Evolutionary conservation across 2,329 filamentous ascomycete species (phyloP).

Genomic region (Fusarium ramigenum): DNA sequence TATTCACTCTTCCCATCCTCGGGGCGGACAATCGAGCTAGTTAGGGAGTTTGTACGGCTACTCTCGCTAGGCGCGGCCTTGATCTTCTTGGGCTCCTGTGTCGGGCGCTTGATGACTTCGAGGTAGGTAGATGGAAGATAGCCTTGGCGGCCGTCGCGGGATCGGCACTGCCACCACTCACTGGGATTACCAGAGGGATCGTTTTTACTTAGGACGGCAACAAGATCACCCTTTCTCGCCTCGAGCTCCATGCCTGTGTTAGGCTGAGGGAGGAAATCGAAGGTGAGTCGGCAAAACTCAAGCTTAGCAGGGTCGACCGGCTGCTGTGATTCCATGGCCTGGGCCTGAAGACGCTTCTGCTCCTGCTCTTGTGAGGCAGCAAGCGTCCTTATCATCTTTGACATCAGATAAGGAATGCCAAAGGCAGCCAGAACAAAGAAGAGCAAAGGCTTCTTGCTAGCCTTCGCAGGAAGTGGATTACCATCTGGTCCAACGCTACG

Average conservation of each 20-base stretch:
- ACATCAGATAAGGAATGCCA: conserved; percentile 95
- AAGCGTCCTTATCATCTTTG: conserved; percentile 89
- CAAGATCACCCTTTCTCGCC: conserved; percentile 93
- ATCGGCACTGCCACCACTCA: conserved; percentile 97
- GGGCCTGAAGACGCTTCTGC: conserved; percentile 64
- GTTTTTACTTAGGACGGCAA: conserved; percentile 90
- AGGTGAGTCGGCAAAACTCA: conserved; percentile 94
- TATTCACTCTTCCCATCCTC: conserved; percentile 61
- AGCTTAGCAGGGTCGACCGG: conserved; percentile 87
- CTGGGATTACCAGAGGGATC: conserved; percentile 92
- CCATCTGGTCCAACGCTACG: conserved; percentile 69
- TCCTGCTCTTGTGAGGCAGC: conserved; percentile 88
- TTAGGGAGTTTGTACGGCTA: conserved; percentile 60
- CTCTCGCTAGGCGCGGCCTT: conserved; percentile 59
- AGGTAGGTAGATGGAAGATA: conserved; percentile 93
- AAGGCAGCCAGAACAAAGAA: conserved; percentile 96
- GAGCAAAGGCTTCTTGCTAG: conserved; percentile 93
- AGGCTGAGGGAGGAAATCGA: conserved; percentile 88
- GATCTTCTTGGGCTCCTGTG: conserved; percentile 61
- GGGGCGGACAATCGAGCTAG: conserved; percentile 52
- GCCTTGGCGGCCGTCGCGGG: conserved; percentile 87
- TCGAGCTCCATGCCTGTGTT: conserved; percentile 81
- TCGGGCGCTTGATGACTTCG: conserved; percentile 72
- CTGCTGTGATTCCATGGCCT: conserved; percentile 60
- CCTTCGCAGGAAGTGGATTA: conserved; percentile 71